These are phyloP conservation scores for Yamadazyma jaroonii DNA, from an alignment of 1,139 yeast genomes.

Conservation along the genomic window DNA sequence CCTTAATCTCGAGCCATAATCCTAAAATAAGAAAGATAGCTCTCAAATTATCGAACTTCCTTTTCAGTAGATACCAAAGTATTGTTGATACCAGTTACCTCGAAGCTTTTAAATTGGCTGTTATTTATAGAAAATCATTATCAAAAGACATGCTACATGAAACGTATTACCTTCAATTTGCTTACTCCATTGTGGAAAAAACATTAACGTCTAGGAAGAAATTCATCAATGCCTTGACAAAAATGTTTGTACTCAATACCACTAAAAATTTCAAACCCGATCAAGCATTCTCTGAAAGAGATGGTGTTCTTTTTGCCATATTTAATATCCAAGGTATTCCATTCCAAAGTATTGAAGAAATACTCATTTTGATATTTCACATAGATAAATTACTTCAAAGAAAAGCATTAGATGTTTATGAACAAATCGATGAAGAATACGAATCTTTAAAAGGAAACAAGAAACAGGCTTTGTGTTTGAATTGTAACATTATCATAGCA, in stretches of 20 bases:
- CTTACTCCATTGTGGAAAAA: constrained; percentile 44
- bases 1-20: constrained; percentile 57
- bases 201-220: constrained; percentile 46
- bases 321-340: constrained; percentile 37
- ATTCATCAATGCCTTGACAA: constrained; percentile 32
- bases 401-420: constrained; percentile 37
- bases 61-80: constrained; percentile 68
- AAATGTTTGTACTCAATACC: constrained; percentile 15
- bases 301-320: constrained; percentile 29
- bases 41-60: constrained; percentile 46
- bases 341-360: constrained; percentile 42
- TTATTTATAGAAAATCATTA: constrained; percentile 36
- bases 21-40: constrained; percentile 48
- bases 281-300: constrained; percentile 17
- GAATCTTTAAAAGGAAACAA: background rate
- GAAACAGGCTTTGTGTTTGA: constrained; percentile 11
- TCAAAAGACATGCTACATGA: constrained; percentile 20
- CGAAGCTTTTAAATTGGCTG: constrained; percentile 62
- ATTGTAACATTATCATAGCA: constrained; percentile 22
- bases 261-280: constrained; percentile 11
- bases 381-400: constrained; percentile 19
- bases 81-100: constrained; percentile 62
- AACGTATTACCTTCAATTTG: constrained; percentile 19
- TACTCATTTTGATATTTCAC: constrained; percentile 16
- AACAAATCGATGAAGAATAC: constrained; percentile 11